Evolutionary conservation across 306 rosid genomes (phyloP), one percentile per base, ranked within the genome.

Genomic region (Cicer yamashitae): DNA sequence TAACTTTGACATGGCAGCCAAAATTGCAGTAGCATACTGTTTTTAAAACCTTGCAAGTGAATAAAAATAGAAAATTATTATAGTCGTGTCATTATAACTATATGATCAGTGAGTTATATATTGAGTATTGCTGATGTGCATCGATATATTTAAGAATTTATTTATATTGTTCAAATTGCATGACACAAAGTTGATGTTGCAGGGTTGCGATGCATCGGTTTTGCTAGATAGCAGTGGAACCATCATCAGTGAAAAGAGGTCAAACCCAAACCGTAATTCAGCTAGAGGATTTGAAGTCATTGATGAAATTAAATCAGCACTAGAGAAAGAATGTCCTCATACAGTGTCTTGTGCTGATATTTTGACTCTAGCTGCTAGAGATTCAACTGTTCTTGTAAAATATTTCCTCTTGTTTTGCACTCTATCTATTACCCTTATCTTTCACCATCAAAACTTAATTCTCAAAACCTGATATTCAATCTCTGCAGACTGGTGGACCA

Each of bases 341-440:
- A 89, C 87, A 15, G 98, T 96, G 30, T 96, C 97, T 60, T 90
- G 99, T 79, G 99, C 99, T 51, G 99, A 96, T 70, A 86, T 96
- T 72, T 44, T 92, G 73, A 87, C 99, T 72, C 65, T 92, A 39
- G 90, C 91, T 69, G 99, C 99, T 0, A 89, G 96, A 88, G 98
- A 96, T 75, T 92, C 97, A 22, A 92, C 98, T 75, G 91, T 85
- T 70, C 81, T 89, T 17, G 98, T 96, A 74, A 72, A 80, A 11
- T 84, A 20, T 77, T 40, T 53, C 14, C 50, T 66, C 53, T 34
- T 39, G 5, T 67, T 79, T 73, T 63, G 58, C n/a, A 20, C 43
- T 78, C 12, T n/a, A 34, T 13, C 45, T n/a, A 34, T 13, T 53
- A 57, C 38, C 70, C 62, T 65, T 48, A 30, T 50, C 39, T 39